phyloP scores from a whole-genome alignment of 1,284 basidiomycete species.

The Leccinum proximum region DNA sequence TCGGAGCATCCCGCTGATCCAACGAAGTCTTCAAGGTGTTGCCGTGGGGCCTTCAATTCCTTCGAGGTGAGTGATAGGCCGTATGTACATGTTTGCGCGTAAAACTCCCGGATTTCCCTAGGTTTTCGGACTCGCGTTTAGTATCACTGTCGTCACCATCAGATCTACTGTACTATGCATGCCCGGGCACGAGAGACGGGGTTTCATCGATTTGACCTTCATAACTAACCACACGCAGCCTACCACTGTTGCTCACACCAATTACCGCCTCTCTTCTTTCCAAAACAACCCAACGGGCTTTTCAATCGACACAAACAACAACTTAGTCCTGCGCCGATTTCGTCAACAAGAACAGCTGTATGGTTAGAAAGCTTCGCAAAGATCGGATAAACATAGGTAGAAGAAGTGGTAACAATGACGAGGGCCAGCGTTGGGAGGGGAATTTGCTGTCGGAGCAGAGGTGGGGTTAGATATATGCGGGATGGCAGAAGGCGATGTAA shows the following conservation, averaged over 20 bases:
- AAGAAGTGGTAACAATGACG: constrained; percentile 87
- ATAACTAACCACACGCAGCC: constrained; percentile 87
- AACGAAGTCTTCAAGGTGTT: too few relatives aligned
- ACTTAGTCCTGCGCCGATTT: constrained; percentile 80
- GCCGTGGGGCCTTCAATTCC: too few relatives aligned
- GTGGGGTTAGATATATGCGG: constrained; percentile 6
- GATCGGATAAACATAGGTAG: constrained; percentile 76
- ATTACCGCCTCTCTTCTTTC: constrained; percentile 94
- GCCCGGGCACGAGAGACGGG: too few relatives aligned
- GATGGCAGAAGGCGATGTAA: constrained; percentile 7
- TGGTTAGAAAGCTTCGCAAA: constrained; percentile 75
- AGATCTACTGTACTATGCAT: too few relatives aligned
- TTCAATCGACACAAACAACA: constrained; percentile 81
- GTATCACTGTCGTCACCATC: too few relatives aligned
- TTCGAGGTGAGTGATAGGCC: too few relatives aligned
- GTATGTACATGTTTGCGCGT: too few relatives aligned
- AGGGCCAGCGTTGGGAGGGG: constrained; percentile 52
- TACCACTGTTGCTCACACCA: constrained; percentile 78
- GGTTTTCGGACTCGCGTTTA: too few relatives aligned
- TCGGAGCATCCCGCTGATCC: too few relatives aligned
- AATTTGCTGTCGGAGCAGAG: constrained; percentile 4
- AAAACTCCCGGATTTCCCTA: too few relatives aligned
- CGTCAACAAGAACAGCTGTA: constrained; percentile 72
- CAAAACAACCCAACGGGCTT: constrained; percentile 73
- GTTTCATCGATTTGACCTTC: constrained; percentile 55